A percentile compares a stretch with the other conserved stretches of the same genome.
phyloP scores from a whole-genome alignment of 306 rosid species.

The Prunus fruticosa region DNA sequence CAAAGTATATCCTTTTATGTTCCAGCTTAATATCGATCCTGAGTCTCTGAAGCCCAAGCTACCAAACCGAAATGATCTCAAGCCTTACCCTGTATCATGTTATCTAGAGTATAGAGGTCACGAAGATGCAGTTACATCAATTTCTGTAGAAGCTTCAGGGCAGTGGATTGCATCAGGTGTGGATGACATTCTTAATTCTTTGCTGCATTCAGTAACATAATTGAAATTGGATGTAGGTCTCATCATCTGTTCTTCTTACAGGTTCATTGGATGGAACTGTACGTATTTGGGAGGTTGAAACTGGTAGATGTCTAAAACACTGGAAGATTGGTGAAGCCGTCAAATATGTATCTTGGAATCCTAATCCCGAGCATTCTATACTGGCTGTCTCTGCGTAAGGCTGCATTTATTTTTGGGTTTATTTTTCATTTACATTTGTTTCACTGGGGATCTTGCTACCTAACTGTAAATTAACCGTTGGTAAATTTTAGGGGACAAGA shows the following conservation, averaged over 20 bases:
- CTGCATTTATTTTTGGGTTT: constrained; percentile 3
- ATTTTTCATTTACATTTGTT: background rate
- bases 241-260: constrained; percentile 28
- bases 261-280: constrained; percentile 93
- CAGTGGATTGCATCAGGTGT: constrained; percentile 99
- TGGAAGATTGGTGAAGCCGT: constrained; percentile 84
- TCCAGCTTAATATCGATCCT: constrained; percentile 82
- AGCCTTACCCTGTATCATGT: constrained; percentile 74
- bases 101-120: constrained; percentile 87
- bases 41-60: constrained; percentile 93
- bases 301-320: constrained; percentile 77
- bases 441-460: constrained; percentile 11
- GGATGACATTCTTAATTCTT: constrained; percentile 15
- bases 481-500: constrained; percentile 68
- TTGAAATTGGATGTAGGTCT: constrained; percentile 1
- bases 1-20: constrained; percentile 13
- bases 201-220: constrained; percentile 11
- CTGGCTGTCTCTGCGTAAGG: constrained; percentile 75
- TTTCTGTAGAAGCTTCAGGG: constrained; percentile 76
- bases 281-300: constrained; percentile 92
- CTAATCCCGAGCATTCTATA: constrained; percentile 58
- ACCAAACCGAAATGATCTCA: constrained; percentile 81
- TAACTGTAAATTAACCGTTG: constrained; percentile 10
- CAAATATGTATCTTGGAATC: constrained; percentile 88
- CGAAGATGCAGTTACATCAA: constrained; percentile 73